Evolutionary conservation across 164 flowering plant genomes (phyloP), one percentile per base, ranked within the genome.

Genomic region (Umbilicus rupestris): DNA sequence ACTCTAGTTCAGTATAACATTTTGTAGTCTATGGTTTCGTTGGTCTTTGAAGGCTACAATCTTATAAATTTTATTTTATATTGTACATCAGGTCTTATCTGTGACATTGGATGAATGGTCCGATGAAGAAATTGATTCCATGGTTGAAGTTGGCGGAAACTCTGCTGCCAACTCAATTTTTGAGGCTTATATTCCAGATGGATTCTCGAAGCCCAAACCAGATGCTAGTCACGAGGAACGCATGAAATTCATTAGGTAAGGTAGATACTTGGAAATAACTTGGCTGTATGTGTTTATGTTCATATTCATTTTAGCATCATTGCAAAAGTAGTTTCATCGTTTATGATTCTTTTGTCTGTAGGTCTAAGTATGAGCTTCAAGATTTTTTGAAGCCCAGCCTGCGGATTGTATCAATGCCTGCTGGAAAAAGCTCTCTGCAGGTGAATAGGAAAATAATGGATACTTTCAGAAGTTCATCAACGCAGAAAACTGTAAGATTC

Each of bases 71-170:
- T 9, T 57, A 33, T 15, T 30, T 41, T 50, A 22, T 41, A 22
- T 22, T 69, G 16, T 26, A 67, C 7, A 71, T 70, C 87, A 94
- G 99, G 96, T 94, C 66, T 80, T 94, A 76, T 94, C 99, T 41
- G 89, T 94, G 77, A 85, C 97, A 66, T 78, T 94, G 74, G 97
- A 94, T 81, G 99, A 91, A 0, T 94, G 97, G 99, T 80, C 92
- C 64, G 94, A 89, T 60, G 97, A 83, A 55, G 94, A 89, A 76
- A 75, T 94, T 71, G 96, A 94, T 47, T 69, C 92, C 66, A 91
- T 94, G 96, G 62, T 87, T 74, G 97, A 94, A 78, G 96, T 91
- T 72, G 99, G 99, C 71, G 99, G 97, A 73, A 94, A 94, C 79
- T 69, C 86, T 67, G 78, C 92, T 69, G 99, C 96, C 35, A 94